These are phyloP conservation scores for Gnetum montanum DNA, from an alignment of 75 land plant species.

Conservation along the genomic window DNA sequence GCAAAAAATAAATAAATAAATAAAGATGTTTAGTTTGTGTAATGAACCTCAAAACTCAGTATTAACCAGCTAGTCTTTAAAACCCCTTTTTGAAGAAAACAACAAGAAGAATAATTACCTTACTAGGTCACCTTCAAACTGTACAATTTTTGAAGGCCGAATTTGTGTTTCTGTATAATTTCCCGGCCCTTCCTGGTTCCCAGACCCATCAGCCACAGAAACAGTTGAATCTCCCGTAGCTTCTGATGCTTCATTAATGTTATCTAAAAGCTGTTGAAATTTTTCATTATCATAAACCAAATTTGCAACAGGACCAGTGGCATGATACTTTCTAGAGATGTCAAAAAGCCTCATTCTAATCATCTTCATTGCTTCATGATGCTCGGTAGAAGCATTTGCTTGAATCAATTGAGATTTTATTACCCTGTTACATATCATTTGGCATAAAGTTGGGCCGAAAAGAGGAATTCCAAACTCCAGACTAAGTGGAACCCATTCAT, in stretches of 20 bases:
- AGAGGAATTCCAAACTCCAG: conserved; percentile 95
- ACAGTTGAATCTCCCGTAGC: conserved; percentile 50
- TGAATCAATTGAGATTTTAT: conserved; percentile 70
- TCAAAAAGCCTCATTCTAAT: conserved; percentile 67
- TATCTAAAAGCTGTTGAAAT: conserved; percentile 37
- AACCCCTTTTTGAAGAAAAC: too few relatives aligned
- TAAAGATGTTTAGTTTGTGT: too few relatives aligned
- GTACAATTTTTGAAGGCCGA: conserved; percentile 48
- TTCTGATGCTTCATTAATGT: conserved; percentile 68
- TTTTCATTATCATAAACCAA: conserved; percentile 58
- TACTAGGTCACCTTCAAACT: conserved; percentile 76
- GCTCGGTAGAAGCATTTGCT: conserved; percentile 39
- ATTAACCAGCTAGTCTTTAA: too few relatives aligned
- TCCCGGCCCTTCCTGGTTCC: conserved; percentile 27
- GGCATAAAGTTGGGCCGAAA: conserved; percentile 76
- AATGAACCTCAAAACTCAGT: too few relatives aligned
- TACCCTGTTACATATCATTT: conserved; percentile 62
- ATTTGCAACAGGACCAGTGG: conserved; percentile 71
- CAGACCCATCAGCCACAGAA: conserved; percentile 28
- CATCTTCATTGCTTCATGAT: conserved; percentile 81
- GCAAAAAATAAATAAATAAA: background rate
- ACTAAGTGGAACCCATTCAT: conserved; percentile 91
- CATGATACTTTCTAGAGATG: conserved; percentile 75
- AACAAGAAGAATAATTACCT: conserved; percentile 28
- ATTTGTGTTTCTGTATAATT: conserved; percentile 45